These are phyloP conservation scores for Aquilaria sinensis DNA, from an alignment of 345 rosid species.

Conservation along the genomic window DNA sequence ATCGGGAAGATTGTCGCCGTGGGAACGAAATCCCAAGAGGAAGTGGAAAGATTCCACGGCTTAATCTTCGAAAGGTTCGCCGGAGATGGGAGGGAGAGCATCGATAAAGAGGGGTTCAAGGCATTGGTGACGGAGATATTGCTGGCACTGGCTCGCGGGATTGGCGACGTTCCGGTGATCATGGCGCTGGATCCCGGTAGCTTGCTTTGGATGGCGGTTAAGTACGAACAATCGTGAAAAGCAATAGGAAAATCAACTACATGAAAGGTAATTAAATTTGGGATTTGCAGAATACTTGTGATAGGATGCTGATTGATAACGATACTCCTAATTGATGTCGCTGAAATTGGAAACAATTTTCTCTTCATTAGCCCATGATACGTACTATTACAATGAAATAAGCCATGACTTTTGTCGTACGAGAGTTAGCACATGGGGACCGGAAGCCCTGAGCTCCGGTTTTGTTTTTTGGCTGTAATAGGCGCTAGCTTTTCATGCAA, in stretches of 20 bases:
- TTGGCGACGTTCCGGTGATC: slow-evolving; percentile 35
- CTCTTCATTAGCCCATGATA: too few species aligned
- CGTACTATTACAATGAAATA: too few species aligned
- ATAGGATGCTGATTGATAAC: too few species aligned
- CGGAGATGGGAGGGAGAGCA: slow-evolving; percentile 17
- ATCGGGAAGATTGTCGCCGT: slow-evolving; percentile 25
- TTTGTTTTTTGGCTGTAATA: slow-evolving; percentile 23
- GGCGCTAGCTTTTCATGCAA: slow-evolving; percentile 51
- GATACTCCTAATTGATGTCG: too few species aligned
- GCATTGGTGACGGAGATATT: slow-evolving; percentile 35
- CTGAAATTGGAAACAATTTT: too few species aligned
- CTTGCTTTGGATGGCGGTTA: slow-evolving; percentile 47
- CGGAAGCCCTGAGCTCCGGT: slow-evolving; percentile 17
- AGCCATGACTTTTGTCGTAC: slow-evolving; percentile 23
- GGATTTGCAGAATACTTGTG: too few species aligned
- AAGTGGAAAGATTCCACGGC: slow-evolving; percentile 10
- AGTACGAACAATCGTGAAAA: slow-evolving; percentile 23
- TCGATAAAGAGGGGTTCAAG: slow-evolving; percentile 21
- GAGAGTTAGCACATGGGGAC: slow-evolving; percentile 51
- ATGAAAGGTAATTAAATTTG: too few species aligned
- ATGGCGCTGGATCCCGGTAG: slow-evolving; percentile 39
- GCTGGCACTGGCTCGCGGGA: slow-evolving; percentile 46
- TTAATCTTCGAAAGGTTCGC: slow-evolving; percentile 41
- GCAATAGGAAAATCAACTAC: too few species aligned
- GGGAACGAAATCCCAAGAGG: slow-evolving; percentile 18